Base-by-base conservation (phyloP, 331 rosid genomes). In the Saraca asoca region DNA sequence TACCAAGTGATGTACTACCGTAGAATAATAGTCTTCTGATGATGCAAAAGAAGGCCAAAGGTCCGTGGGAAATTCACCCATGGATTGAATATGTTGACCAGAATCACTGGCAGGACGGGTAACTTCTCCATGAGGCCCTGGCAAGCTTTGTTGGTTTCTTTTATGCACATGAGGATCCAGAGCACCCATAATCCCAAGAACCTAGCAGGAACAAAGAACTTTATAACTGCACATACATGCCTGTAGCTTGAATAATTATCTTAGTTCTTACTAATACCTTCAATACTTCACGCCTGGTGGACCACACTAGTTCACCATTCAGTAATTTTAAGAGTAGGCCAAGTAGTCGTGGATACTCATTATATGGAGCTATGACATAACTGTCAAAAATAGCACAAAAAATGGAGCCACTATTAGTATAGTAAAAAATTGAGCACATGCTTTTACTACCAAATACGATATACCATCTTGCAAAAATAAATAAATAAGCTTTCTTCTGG, bases 131-230 rank as follows among this genome's bases (percentile, higher is more conserved):
- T 88, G 97, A 48, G 83, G 78, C 64, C 97, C 98, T 5, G 91
- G 88, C 84, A 83, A 79, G 61, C 84, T 70, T 81, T 69, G 84
- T 64, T 90, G 97, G 76, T 93, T 90, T 75, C 83, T 70, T 75
- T 93, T 93, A 75, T 93, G 91, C 70, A 66, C 83, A 80, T 90
- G 98, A 78, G 98, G 98, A 79, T 93, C 98, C 70, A 93, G 74
- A 71, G 98, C 98, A 63, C 98, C 98, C 95, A 93, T 93, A 72
- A 93, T 93, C 58, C 98, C 98, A 58, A 93, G 95, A 69, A 93
- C 98, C 98, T 93, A 61, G 42, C 16, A 20, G 67, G 80, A 55
- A 18, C 75, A 76, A 45, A 70, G 58, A 50, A 74, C 37, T 55
- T 29, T 51, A 74, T 62, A 75, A 58, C 42, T 8, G 15, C 49